These are phyloP conservation scores for Wickerhamomyces strasburgensis DNA, from an alignment of 805 yeast species.

Conservation along the genomic window DNA sequence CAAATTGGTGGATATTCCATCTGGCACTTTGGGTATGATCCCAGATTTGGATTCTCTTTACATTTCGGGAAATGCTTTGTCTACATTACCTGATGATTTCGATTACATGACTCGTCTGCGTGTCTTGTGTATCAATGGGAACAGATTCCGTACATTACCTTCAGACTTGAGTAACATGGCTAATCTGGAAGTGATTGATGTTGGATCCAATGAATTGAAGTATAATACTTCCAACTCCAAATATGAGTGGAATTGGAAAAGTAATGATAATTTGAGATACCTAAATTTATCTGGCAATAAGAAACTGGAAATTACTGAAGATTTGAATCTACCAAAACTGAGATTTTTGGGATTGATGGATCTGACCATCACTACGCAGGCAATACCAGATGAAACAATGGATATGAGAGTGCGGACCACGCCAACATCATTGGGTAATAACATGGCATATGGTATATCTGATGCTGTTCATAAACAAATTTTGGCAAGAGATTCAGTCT, in stretches of 20 bases:
- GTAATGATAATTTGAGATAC: conserved; percentile 68
- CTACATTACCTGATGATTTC: conserved; percentile 80
- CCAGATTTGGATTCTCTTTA: conserved; percentile 57
- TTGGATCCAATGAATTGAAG: conserved; percentile 83
- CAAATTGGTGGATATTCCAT: conserved; percentile 75
- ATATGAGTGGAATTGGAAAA: conserved; percentile 97
- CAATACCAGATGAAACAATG: conserved; percentile 82
- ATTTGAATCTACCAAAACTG: conserved; percentile 69
- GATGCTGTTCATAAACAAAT: conserved; percentile 75
- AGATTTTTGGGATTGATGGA: conserved; percentile 86
- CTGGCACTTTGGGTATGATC: conserved; percentile 59
- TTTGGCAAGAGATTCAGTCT: conserved; percentile 76
- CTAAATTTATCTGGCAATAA: conserved; percentile 91
- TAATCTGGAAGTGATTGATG: conserved; percentile 70
- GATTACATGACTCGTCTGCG: conserved; percentile 53
- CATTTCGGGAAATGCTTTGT: conserved; percentile 77
- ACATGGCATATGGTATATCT: conserved; percentile 84
- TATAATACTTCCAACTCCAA: conserved; percentile 93
- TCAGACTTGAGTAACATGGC: conserved; percentile 74
- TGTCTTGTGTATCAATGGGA: conserved; percentile 70
- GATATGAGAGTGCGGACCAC: conserved; percentile 87
- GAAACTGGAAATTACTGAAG: conserved; percentile 82
- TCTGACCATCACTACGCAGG: conserved; percentile 83
- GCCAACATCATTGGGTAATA: conserved; percentile 63
- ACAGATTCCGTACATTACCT: conserved; percentile 80